These are phyloP conservation scores for Aurinia saxatilis DNA, from an alignment of 345 rosid species.

Conservation along the genomic window DNA sequence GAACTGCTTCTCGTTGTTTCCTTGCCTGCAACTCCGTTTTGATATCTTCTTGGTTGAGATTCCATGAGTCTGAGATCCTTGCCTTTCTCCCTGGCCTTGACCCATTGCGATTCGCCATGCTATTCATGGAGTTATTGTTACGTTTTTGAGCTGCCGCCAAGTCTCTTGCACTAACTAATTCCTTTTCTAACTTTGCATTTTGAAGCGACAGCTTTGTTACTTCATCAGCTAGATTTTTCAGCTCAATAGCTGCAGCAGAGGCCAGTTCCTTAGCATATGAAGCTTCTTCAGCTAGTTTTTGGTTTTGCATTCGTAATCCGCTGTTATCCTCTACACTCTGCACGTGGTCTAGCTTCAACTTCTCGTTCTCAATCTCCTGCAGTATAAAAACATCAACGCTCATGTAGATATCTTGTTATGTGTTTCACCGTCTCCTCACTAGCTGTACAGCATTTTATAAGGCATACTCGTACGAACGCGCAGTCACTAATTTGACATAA, in stretches of 20 bases:
- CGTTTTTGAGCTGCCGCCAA: constrained; percentile 42
- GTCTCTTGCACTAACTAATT: constrained; percentile 61
- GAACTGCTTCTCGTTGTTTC: constrained; percentile 75
- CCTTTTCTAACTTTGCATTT: constrained; percentile 77
- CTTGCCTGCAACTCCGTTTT: constrained; percentile 81
- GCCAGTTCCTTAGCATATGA: constrained; percentile 93
- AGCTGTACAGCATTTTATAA: not conserved
- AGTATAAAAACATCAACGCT: not conserved
- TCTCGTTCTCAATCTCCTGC: constrained; percentile 80
- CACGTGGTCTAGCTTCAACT: constrained; percentile 62
- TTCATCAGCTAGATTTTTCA: constrained; percentile 86
- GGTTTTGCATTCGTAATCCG: constrained; percentile 69
- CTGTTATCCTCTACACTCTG: constrained; percentile 77
- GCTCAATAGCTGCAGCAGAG: constrained; percentile 96
- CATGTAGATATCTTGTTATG: not conserved
- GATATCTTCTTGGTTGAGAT: constrained; percentile 66
- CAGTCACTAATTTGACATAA: not conserved
- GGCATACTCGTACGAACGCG: not conserved
- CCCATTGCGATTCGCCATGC: constrained; percentile 50
- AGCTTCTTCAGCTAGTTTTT: constrained; percentile 88
- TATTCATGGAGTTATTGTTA: constrained; percentile 46
- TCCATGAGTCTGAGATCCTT: constrained; percentile 62
- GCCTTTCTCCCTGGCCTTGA: constrained; percentile 66
- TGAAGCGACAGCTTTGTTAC: constrained; percentile 81
- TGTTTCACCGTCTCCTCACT: not conserved